Percentiles rank a stretch among this genome's conserved stretches.
Evolutionary conservation across 768 basidiomycete species (phyloP).

Genomic region (Scleroderma bovista): DNA sequence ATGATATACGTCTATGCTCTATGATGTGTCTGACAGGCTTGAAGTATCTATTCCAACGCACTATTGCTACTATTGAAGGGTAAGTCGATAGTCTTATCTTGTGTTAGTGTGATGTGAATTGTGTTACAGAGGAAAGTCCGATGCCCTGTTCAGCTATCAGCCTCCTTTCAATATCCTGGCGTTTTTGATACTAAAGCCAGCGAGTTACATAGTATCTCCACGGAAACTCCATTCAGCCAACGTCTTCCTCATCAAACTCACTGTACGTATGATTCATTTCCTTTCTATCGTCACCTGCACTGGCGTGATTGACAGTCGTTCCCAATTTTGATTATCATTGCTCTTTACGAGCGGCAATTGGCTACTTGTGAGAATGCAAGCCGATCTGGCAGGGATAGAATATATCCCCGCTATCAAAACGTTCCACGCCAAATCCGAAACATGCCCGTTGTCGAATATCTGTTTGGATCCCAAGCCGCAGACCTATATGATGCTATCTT

Average conservation of each 20-base stretch:
- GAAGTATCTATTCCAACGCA: conserved; percentile 82
- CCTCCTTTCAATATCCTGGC: conserved; percentile 87
- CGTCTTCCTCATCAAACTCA: conserved; percentile 80
- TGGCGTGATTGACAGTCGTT: conserved; percentile 44
- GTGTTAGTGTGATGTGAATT: not conserved
- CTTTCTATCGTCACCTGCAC: not conserved
- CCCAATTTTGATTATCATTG: conserved; percentile 72
- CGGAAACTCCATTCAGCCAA: conserved; percentile 78
- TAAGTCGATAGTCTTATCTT: conserved; percentile 23
- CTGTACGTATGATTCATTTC: conserved; percentile 39
- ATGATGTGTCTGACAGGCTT: conserved; percentile 12
- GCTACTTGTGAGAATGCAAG: conserved; percentile 44
- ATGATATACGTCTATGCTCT: not conserved
- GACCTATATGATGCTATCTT: conserved; percentile 78
- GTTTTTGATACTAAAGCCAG: conserved; percentile 72
- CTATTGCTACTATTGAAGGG: conserved; percentile 88
- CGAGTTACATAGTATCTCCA: conserved; percentile 69
- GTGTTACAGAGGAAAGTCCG: conserved; percentile 69
- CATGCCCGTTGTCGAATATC: conserved; percentile 68
- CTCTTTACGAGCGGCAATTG: conserved; percentile 73
- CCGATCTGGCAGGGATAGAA: conserved; percentile 32
- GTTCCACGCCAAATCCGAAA: conserved; percentile 69
- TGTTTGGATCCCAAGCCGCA: conserved; percentile 64
- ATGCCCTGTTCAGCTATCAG: conserved; percentile 88
- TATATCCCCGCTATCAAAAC: conserved; percentile 38